A percentile compares a stretch with the other conserved stretches of the same genome.
Evolutionary conservation across 2,329 filamentous ascomycete genomes (phyloP).

Genomic region (Kalmusia sp.): DNA sequence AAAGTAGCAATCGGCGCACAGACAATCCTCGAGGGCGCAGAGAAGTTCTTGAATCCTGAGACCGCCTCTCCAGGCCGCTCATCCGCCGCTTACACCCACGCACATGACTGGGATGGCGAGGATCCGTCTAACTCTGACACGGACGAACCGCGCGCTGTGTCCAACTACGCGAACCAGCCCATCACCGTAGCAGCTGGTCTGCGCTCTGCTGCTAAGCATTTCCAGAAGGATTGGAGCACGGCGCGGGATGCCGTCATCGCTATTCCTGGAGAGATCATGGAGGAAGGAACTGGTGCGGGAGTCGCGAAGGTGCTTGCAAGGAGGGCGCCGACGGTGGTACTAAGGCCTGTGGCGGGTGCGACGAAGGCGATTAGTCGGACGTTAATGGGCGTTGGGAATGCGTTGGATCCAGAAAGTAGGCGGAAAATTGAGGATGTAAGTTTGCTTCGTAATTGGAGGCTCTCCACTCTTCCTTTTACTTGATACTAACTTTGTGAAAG

Average conservation of each 20-base stretch:
- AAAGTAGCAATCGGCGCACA: conserved; percentile 96
- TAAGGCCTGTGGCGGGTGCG: conserved; percentile 88
- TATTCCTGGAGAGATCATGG: conserved; percentile 88
- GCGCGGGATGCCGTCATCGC: conserved; percentile 93
- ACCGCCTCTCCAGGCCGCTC: conserved; percentile 22
- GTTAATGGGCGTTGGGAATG: conserved; percentile 89
- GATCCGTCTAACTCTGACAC: conserved; percentile 70
- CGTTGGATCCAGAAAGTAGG: conserved; percentile 82
- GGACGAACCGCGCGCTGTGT: conserved; percentile 79
- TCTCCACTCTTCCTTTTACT: too few species aligned
- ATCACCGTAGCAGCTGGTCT: conserved; percentile 87
- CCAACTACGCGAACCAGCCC: conserved; percentile 92
- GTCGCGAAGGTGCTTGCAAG: conserved; percentile 79
- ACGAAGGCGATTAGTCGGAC: conserved; percentile 89
- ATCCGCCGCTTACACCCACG: conserved; percentile 16
- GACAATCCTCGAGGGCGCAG: conserved; percentile 87
- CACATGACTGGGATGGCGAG: conserved; percentile 54
- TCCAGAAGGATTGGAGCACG: conserved; percentile 85
- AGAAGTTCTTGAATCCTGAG: conserved; percentile 70
- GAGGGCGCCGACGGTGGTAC: conserved; percentile 89
- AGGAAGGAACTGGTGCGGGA: conserved; percentile 80
- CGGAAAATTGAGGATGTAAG: conserved; percentile 88
- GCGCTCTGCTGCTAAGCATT: conserved; percentile 78
- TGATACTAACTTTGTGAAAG: conserved; percentile 6
- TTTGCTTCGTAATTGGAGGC: conserved; percentile 41